These are phyloP conservation scores for Amanita fuliginea DNA, from an alignment of 768 basidiomycete species.

Conservation along the genomic window DNA sequence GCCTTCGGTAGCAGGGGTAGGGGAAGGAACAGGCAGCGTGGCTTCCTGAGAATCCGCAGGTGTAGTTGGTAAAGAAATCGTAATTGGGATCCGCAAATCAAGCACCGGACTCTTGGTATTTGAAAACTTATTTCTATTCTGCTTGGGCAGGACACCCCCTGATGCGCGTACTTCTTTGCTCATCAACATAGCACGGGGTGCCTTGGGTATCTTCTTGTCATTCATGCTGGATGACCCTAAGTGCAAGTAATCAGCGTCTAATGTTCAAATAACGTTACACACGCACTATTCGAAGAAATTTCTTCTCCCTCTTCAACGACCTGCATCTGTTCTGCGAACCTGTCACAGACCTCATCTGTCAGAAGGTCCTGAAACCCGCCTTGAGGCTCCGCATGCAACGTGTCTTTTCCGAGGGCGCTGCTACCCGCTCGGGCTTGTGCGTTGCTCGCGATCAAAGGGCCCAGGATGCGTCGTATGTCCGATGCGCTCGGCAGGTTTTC, in stretches of 20 bases:
- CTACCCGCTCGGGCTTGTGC: background rate
- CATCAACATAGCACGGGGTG: slow-evolving; percentile 13
- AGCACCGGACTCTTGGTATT: background rate
- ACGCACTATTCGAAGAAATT: background rate
- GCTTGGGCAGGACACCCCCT: background rate
- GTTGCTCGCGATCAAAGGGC: background rate
- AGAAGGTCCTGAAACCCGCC: slow-evolving; percentile 12
- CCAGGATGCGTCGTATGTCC: background rate
- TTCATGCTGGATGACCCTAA: background rate
- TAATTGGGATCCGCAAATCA: background rate
- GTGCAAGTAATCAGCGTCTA: background rate
- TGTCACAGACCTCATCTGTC: slow-evolving; percentile 15
- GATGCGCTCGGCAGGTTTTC: background rate
- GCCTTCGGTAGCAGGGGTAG: background rate
- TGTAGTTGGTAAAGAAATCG: background rate
- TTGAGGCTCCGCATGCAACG: slow-evolving; percentile 5
- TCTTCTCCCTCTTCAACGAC: slow-evolving; percentile 4
- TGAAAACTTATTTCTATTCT: background rate
- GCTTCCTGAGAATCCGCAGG: background rate
- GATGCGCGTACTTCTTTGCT: background rate
- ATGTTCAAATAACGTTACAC: too few relatives aligned
- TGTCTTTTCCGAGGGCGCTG: background rate
- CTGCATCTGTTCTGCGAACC: slow-evolving; percentile 13
- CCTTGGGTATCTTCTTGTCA: slow-evolving; percentile 9
- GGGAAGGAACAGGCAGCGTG: background rate